phyloP scores from a whole-genome alignment of 2,329 filamentous ascomycete genomes.

The Bipolaris victoriae region DNA sequence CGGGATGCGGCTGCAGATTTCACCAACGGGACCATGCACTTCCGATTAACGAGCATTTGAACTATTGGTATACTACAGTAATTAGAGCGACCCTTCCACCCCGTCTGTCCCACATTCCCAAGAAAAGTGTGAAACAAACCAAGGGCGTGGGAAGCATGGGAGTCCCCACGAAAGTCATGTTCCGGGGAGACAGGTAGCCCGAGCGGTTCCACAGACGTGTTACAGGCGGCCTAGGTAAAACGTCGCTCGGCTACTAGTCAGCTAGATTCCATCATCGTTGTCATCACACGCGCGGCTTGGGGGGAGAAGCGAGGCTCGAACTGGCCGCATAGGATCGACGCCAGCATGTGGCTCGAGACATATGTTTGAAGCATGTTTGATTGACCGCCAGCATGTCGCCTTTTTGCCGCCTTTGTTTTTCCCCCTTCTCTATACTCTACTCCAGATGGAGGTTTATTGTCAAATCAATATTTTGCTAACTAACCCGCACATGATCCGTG shows the following conservation, averaged over 20 bases:
- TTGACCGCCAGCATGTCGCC: conserved; percentile 6
- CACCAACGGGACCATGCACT: neutral
- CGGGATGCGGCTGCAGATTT: conserved; percentile 49
- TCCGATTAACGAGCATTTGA: neutral
- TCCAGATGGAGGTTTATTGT: neutral
- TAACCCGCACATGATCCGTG: neutral
- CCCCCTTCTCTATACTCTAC: neutral
- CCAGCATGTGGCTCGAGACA: conserved; percentile 10
- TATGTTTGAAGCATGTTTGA: conserved; percentile 17
- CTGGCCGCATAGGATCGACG: conserved; percentile 9
- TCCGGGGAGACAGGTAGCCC: conserved; percentile 8
- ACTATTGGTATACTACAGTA: no score
- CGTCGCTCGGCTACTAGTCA: conserved; percentile 5
- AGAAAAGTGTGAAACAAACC: conserved; percentile 9
- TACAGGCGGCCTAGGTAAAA: conserved; percentile 9
- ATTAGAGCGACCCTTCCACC: no score
- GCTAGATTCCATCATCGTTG: neutral
- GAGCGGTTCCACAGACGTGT: conserved; percentile 11
- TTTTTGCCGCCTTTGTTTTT: conserved; percentile 1
- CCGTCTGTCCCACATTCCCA: no score
- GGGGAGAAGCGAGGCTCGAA: neutral
- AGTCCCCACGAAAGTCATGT: neutral
- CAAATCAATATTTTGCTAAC: neutral
- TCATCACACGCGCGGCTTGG: neutral
- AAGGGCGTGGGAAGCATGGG: conserved; percentile 2